Evolutionary conservation across 192 early-diverging fungal species (phyloP).

Genomic region (Spizellomyces sp.): DNA sequence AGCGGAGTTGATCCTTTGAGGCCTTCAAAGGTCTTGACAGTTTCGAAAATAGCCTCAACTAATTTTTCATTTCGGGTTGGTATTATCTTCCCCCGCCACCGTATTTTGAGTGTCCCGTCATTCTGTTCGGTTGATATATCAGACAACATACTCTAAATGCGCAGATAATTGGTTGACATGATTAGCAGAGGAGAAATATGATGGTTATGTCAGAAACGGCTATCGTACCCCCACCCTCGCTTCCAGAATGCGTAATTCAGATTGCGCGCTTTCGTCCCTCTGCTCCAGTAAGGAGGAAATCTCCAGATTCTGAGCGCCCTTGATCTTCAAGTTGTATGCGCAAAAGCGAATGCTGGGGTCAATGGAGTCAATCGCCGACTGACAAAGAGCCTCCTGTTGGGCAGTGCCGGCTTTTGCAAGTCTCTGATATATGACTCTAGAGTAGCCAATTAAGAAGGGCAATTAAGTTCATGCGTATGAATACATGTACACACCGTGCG

Average conservation of each 20-base stretch:
- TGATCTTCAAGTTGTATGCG: conserved; percentile 60
- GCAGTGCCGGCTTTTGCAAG: conserved; percentile 57
- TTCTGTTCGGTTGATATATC: conserved; percentile 3
- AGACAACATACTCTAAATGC: conserved; percentile 3
- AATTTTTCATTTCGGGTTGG: not conserved
- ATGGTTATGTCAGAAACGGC: no score
- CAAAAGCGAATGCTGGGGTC: conserved; percentile 83
- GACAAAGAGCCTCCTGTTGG: conserved; percentile 60
- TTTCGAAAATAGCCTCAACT: not conserved
- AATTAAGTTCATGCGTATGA: no score
- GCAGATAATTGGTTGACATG: not conserved
- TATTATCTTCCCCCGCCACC: conserved; percentile 41
- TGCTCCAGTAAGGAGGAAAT: no score
- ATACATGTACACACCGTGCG: conserved; percentile 49
- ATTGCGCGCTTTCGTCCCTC: no score
- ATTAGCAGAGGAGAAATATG: no score
- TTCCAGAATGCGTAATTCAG: no score
- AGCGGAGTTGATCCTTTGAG: no score
- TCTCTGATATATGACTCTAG: conserved; percentile 68
- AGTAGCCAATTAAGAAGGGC: no score
- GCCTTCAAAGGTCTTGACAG: no score
- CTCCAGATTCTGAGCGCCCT: conserved; percentile 10
- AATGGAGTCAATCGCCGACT: conserved; percentile 70
- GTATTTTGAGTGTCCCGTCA: conserved; percentile 19
- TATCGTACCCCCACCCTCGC: no score